These are phyloP conservation scores for Cutaneotrichosporon curvatum DNA, from an alignment of 1,284 basidiomycete genomes.

Conservation along the genomic window DNA sequence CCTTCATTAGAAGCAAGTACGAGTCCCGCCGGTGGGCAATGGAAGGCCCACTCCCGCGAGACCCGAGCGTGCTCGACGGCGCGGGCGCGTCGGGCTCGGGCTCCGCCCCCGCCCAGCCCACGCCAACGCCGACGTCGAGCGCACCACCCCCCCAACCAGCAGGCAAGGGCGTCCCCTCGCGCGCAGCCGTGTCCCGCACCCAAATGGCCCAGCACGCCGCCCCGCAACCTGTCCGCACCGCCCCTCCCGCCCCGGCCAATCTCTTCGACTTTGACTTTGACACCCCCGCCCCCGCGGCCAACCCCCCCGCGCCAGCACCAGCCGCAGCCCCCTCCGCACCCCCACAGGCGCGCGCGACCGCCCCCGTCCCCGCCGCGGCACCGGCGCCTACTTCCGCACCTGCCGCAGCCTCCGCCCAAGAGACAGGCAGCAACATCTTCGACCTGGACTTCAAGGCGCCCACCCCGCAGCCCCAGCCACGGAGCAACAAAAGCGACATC, in stretches of 20 bases:
- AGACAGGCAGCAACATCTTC: slow-evolving; percentile 37
- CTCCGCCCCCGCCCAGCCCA: slow-evolving; percentile 15
- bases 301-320: slow-evolving; percentile 11
- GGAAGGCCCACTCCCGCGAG: slow-evolving; percentile 72
- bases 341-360: slow-evolving; percentile 10
- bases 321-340: slow-evolving; percentile 6
- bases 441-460: slow-evolving; percentile 47
- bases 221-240: slow-evolving; percentile 19
- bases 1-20: slow-evolving; percentile 95
- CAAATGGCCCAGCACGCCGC: slow-evolving; percentile 6
- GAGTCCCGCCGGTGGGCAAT: slow-evolving; percentile 87
- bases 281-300: no score
- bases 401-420: slow-evolving; percentile 16
- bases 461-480: slow-evolving; percentile 17
- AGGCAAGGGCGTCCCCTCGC: slow-evolving; percentile 38
- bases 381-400: slow-evolving; percentile 4
- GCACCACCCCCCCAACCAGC: slow-evolving; percentile 18
- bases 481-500: slow-evolving; percentile 41
- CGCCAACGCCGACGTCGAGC: slow-evolving; percentile 22
- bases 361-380: slow-evolving; percentile 13
- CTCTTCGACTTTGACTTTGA: slow-evolving; percentile 37
- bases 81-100: not conserved
- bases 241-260: slow-evolving; percentile 37
- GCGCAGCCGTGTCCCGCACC: no score
- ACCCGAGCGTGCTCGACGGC: slow-evolving; percentile 70